phyloP scores from a whole-genome alignment of 345 rosid species.

The Corymbia maculata region DNA sequence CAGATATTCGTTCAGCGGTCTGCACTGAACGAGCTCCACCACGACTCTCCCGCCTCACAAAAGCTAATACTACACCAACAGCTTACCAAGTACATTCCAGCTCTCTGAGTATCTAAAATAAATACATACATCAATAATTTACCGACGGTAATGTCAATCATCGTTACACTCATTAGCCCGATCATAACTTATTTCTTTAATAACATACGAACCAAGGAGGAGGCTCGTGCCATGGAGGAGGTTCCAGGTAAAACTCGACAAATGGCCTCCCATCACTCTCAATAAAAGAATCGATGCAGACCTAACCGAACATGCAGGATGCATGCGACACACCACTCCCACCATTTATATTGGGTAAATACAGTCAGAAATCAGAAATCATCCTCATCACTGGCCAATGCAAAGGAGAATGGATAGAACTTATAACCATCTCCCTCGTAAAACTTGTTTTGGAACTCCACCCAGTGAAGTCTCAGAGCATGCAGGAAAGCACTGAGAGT shows the following conservation, averaged over 20 bases:
- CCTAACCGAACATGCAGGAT: not conserved
- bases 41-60: not conserved
- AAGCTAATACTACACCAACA: not conserved
- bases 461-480: slow-evolving; percentile 98
- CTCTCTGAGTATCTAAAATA: not conserved
- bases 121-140: not conserved
- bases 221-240: not conserved
- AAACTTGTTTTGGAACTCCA: slow-evolving; percentile 92
- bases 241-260: not conserved
- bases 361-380: slow-evolving; percentile 21
- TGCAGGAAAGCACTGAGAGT: slow-evolving; percentile 94
- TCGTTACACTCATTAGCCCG: not conserved
- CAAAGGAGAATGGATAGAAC: slow-evolving; percentile 72
- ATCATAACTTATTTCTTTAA: not conserved
- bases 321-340: not conserved
- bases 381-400: slow-evolving; percentile 36
- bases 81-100: not conserved
- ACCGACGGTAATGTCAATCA: not conserved
- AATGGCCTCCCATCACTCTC: not conserved
- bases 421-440: slow-evolving; percentile 97
- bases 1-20: not conserved
- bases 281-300: slow-evolving; percentile 19
- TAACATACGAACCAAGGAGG: not conserved
- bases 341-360: not conserved
- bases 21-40: not conserved